phyloP scores from a whole-genome alignment of 768 basidiomycete genomes.

The Tephrocybe rancida region DNA sequence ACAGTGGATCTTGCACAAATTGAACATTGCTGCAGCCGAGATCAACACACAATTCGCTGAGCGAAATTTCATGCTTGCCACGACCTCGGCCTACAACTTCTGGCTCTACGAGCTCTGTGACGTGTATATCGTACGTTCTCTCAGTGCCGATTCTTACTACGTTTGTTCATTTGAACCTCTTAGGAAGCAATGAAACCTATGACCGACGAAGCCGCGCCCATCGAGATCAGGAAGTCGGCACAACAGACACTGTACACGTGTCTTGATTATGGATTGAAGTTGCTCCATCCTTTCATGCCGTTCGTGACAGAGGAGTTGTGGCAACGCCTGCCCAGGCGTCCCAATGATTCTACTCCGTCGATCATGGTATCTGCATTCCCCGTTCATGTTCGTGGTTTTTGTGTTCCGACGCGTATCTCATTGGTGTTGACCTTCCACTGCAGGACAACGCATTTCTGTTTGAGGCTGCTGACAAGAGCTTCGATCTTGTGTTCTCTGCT shows the following conservation, averaged over 20 bases:
- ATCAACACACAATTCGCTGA: constrained; percentile 75
- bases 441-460: constrained; percentile 67
- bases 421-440: not conserved
- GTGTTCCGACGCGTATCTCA: not conserved
- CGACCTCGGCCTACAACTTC: constrained; percentile 84
- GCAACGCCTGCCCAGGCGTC: constrained; percentile 90
- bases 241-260: constrained; percentile 97
- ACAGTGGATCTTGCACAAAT: constrained; percentile 93
- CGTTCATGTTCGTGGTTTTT: constrained; percentile 55
- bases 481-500: constrained; percentile 82
- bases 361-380: constrained; percentile 93
- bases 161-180: constrained; percentile 4
- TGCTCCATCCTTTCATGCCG: constrained; percentile 99
- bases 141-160: not conserved
- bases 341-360: constrained; percentile 78
- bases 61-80: constrained; percentile 93
- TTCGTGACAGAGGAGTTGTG: constrained; percentile 98
- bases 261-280: constrained; percentile 84
- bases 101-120: constrained; percentile 99
- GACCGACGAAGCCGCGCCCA: constrained; percentile 77
- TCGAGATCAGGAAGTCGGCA: constrained; percentile 71
- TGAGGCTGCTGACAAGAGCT: constrained; percentile 76
- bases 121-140: constrained; percentile 84
- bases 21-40: constrained; percentile 78
- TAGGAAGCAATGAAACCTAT: constrained; percentile 99